Evolutionary conservation across 768 basidiomycete genomes (phyloP).

Genomic region (Punctularia strigosozonata): DNA sequence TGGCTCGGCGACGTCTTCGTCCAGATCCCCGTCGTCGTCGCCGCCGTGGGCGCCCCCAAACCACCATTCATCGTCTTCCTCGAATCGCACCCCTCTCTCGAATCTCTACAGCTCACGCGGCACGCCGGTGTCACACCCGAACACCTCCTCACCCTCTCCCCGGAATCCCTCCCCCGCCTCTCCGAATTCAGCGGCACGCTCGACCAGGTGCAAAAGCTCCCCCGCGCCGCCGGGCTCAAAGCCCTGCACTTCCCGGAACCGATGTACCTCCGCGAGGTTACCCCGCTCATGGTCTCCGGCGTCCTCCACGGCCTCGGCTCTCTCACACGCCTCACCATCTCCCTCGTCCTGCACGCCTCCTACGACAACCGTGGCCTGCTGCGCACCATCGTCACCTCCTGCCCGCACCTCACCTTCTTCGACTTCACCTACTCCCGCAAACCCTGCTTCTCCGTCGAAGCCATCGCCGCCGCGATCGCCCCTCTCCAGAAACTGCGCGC

Average conservation of each 20-base stretch:
- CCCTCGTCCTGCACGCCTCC: conserved; percentile 54
- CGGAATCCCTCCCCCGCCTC: conserved; percentile 33
- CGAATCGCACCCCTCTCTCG: conserved; percentile 45
- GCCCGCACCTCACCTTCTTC: conserved; percentile 51
- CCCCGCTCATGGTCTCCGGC: conserved; percentile 46
- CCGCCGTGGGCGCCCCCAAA: conserved; percentile 26
- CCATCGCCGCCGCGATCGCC: conserved; percentile 51
- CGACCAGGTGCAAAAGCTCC: conserved; percentile 52
- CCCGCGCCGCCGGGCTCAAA: conserved; percentile 27
- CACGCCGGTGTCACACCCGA: conserved; percentile 32
- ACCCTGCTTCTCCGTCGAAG: conserved; percentile 62
- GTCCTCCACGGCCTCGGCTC: conserved; percentile 45
- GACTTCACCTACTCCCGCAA: conserved; percentile 56
- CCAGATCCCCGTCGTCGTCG: conserved; percentile 33
- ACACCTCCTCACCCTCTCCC: conserved; percentile 37
- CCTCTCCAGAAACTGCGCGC: conserved; percentile 52
- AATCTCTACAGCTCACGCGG: conserved; percentile 39
- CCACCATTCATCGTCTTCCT: conserved; percentile 58
- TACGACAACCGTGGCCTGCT: conserved; percentile 66
- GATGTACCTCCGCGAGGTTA: conserved; percentile 54
- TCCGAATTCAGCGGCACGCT: conserved; percentile 57
- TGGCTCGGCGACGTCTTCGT: conserved; percentile 55
- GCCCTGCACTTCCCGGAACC: conserved; percentile 55
- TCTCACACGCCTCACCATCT: conserved; percentile 47
- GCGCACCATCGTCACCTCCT: conserved; percentile 52